Evolutionary conservation across 2,329 filamentous ascomycete genomes (phyloP).

Genomic region (Mycogone perniciosa): DNA sequence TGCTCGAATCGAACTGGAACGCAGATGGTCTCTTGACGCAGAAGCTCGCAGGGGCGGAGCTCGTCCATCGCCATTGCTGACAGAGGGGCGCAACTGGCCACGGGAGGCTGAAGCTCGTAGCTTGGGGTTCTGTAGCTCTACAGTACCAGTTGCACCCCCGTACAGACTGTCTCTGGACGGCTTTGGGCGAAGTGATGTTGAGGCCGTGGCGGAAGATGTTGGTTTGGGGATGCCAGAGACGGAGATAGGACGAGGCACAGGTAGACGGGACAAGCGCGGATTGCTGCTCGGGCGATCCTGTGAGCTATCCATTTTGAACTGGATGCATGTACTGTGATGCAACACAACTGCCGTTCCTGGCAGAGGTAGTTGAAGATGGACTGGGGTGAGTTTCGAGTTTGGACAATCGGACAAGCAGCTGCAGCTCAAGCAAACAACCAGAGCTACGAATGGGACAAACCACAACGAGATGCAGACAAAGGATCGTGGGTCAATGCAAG

Average conservation of each 20-base stretch:
- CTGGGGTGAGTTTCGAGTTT: slow-evolving; percentile 11
- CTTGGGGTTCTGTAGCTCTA: slow-evolving; percentile 34
- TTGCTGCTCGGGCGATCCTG: slow-evolving; percentile 33
- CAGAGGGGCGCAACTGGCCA: slow-evolving; percentile 29
- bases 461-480: not conserved
- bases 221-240: slow-evolving; percentile 28
- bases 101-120: slow-evolving; percentile 36
- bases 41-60: slow-evolving; percentile 14
- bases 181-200: slow-evolving; percentile 24
- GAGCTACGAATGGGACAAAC: not conserved
- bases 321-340: not conserved
- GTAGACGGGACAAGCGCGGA: slow-evolving; percentile 34
- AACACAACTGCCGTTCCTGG: not conserved
- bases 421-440: not conserved
- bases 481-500: not conserved
- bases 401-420: slow-evolving; percentile 1
- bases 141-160: slow-evolving; percentile 13
- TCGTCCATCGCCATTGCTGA: slow-evolving; percentile 16
- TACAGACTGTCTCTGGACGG: slow-evolving; percentile 25
- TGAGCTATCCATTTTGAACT: slow-evolving; percentile 24
- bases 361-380: not conserved
- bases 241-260: slow-evolving; percentile 28
- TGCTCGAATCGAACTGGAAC: slow-evolving; percentile 10
- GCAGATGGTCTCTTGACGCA: slow-evolving; percentile 18
- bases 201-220: slow-evolving; percentile 10